These are phyloP conservation scores for Venturia aucupariae DNA, from an alignment of 2,329 filamentous ascomycete species.

Conservation along the genomic window DNA sequence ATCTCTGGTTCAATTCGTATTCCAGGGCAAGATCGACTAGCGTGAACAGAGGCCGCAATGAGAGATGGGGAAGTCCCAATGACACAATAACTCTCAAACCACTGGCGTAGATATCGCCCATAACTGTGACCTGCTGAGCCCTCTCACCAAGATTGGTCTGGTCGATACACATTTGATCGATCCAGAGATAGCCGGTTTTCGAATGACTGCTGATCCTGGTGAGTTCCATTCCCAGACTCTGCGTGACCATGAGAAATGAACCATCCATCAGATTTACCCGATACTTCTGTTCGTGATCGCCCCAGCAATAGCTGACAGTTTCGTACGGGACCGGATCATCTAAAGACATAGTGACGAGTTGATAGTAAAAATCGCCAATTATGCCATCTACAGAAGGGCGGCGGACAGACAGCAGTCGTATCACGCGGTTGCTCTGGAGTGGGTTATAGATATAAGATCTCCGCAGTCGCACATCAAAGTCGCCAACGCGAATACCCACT, in stretches of 20 bases:
- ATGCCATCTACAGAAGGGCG: conserved; percentile 9
- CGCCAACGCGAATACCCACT: conserved; percentile 13
- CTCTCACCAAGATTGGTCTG: conserved; percentile 15
- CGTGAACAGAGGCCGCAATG: conserved; percentile 6
- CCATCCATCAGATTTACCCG: conserved; percentile 13
- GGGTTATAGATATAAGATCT: conserved; percentile 13
- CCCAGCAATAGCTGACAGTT: conserved; percentile 11
- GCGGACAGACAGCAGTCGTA: conserved; percentile 11
- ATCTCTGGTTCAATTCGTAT: conserved; percentile 4
- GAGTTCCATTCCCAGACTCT: not conserved
- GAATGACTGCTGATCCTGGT: conserved; percentile 4
- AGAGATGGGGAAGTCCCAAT: not conserved
- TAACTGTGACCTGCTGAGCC: conserved; percentile 14
- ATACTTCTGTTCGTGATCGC: not conserved
- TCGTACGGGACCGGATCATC: conserved; percentile 14
- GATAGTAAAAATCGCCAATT: conserved; percentile 12
- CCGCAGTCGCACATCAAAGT: conserved; percentile 9
- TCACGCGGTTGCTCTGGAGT: conserved; percentile 11
- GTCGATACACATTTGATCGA: conserved; percentile 18
- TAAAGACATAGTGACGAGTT: conserved; percentile 10
- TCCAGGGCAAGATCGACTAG: conserved; percentile 11
- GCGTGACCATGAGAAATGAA: conserved; percentile 10
- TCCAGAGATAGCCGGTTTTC: conserved; percentile 15
- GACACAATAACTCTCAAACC: conserved; percentile 1
- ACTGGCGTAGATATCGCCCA: conserved; percentile 15